Conservation (phyloP, 352 stramenopile species). For the Phytophthora pluvialis region DNA sequence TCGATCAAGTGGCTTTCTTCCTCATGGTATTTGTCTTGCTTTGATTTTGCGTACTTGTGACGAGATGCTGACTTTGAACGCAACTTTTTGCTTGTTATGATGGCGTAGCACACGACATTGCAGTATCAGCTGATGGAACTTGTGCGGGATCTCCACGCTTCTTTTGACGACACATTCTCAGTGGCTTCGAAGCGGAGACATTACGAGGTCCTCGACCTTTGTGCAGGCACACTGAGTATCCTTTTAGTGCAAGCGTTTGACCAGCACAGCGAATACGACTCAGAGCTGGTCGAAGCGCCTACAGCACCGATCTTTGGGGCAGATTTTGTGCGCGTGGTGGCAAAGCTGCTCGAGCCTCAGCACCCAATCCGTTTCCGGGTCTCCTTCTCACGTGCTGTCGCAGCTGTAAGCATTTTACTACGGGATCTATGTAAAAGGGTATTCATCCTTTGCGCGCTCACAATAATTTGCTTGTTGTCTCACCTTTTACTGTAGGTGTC, state of each 20-base stretch:
- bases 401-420: slow-evolving; percentile 36
- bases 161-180: slow-evolving; percentile 19
- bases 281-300: slow-evolving; percentile 8
- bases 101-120: slow-evolving; percentile 50
- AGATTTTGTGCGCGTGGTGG: slow-evolving; percentile 24
- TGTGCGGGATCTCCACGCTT: slow-evolving; percentile 38
- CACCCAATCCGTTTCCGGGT: slow-evolving; percentile 50
- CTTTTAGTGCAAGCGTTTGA: slow-evolving; percentile 33
- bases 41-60: not conserved
- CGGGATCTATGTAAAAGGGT: not conserved
- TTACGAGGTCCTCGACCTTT: slow-evolving; percentile 41
- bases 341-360: slow-evolving; percentile 32
- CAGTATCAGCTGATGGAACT: slow-evolving; percentile 51
- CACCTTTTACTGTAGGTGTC: slow-evolving; percentile 16
- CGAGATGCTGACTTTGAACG: not conserved
- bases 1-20: slow-evolving; percentile 35
- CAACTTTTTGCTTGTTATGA: not conserved
- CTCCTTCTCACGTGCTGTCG: slow-evolving; percentile 45
- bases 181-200: slow-evolving; percentile 20
- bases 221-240: slow-evolving; percentile 31
- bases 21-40: slow-evolving; percentile 33
- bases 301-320: slow-evolving; percentile 14
- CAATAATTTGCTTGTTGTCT: not conserved
- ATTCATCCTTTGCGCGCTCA: slow-evolving; percentile 2
- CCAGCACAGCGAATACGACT: slow-evolving; percentile 5